Percentiles rank a stretch among this genome's conserved stretches.
Conservation (phyloP, 148 eudicot species). For the Cornus controversa region DNA sequence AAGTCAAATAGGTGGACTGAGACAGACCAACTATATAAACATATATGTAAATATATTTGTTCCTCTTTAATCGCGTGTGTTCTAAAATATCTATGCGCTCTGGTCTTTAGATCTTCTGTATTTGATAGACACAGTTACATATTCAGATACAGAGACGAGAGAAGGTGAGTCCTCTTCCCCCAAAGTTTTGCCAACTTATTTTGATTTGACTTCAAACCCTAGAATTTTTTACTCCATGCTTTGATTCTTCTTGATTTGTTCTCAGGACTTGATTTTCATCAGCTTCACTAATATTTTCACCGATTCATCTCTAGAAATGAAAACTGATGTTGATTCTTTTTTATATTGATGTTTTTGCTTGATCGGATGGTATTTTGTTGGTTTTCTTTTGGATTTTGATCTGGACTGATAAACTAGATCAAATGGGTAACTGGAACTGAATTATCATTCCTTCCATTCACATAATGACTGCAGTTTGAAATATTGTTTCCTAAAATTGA, state of each 20-base stretch:
- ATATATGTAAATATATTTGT: not conserved
- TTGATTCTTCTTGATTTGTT: not conserved
- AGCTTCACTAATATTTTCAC: not conserved
- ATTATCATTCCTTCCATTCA: not conserved
- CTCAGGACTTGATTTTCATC: not conserved
- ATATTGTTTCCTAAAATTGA: not conserved
- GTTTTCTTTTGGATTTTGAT: constrained; percentile 6
- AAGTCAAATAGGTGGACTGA: not conserved
- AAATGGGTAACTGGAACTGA: not conserved
- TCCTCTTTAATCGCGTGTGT: not conserved
- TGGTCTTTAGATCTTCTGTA: not conserved
- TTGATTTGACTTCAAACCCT: not conserved
- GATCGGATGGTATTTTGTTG: not conserved
- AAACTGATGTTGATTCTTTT: not conserved
- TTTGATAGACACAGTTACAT: not conserved
- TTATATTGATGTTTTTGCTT: not conserved
- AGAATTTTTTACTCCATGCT: not conserved
- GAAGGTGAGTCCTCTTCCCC: not conserved
- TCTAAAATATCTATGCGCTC: not conserved
- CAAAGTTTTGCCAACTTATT: not conserved
- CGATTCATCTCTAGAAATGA: not conserved
- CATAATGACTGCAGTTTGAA: not conserved
- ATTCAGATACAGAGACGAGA: not conserved
- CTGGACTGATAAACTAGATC: not conserved
- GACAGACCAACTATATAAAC: not conserved